Base-by-base conservation (phyloP, 179 eudicot species). In the Actinidia polygama region DNA sequence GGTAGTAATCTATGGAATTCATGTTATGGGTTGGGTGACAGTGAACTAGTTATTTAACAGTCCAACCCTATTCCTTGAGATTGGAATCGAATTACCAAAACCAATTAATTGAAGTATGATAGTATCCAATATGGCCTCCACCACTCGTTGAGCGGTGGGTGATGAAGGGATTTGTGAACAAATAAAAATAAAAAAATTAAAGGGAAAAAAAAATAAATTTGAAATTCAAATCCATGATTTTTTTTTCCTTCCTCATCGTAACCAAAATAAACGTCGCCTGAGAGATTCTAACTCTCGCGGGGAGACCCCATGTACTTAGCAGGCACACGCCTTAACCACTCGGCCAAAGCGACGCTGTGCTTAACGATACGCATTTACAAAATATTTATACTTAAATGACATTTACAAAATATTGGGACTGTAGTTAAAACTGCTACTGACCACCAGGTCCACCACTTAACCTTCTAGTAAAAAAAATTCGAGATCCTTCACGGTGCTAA, bases 271-370 rank as follows among this genome's bases (percentile, higher is more conserved):
- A 49, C 83, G 83, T 81, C 83, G 83, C 83, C 83, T 79, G 82
- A 79, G 82, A 79, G 82, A 79, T 79, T 79, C 82, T 75, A 79
- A 79, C 82, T 79, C 82, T 79, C 82, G 82, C 82, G 82, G 82
- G 82, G 82, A 79, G 19, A 79, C 82, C 82, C 82, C 82, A 79
- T 79, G 82, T 79, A 79, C 82, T 79, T 79, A 79, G 82, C 82
- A 79, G 82, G 82, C 82, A 79, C 82, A 79, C 82, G 82, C 82
- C 82, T 79, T 79, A 79, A 79, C 82, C 82, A 79, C 82, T 79
- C 82, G 82, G 82, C 82, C 83, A 81, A 81, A 81, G 83, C 83
- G 83, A 81, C 83, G 0, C 47, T 12, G n/a, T 10, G 23, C 19
- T 58, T n/a, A n/a, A n/a, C n/a, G n/a, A n/a, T n/a, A n/a, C n/a